Percentiles rank a stretch among this genome's conserved stretches.
Evolutionary conservation across 345 rosid genomes (phyloP).

Genomic region (Camelina sativa): DNA sequence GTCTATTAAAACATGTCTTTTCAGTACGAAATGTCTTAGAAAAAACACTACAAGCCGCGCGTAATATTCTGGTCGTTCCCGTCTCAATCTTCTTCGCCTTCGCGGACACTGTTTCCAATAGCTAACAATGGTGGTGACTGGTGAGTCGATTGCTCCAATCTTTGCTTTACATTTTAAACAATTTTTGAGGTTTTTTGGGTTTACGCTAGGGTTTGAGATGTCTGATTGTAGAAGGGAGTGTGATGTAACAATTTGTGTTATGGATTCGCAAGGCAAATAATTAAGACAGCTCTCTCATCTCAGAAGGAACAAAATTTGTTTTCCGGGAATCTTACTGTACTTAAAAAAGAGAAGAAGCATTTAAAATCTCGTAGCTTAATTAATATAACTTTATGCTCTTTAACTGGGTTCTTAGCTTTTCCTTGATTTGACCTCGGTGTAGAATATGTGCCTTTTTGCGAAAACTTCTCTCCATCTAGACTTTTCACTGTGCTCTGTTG

Average conservation of each 20-base stretch:
- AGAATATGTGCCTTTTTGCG: slow-evolving; percentile 46
- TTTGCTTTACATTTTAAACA: background rate
- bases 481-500: slow-evolving; percentile 25
- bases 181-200: background rate
- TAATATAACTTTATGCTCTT: slow-evolving; percentile 20
- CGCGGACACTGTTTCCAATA: no score
- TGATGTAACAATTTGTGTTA: background rate
- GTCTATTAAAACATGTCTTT: no score
- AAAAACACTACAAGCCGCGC: no score
- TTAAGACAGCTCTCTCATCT: slow-evolving; percentile 35
- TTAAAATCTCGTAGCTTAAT: slow-evolving; percentile 9
- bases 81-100: no score
- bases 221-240: background rate
- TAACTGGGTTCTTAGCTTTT: slow-evolving; percentile 34
- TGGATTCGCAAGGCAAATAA: slow-evolving; percentile 10
- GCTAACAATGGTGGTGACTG: no score
- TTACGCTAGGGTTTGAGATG: background rate
- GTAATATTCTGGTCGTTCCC: no score
- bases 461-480: slow-evolving; percentile 64
- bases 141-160: no score
- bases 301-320: slow-evolving; percentile 21
- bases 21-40: no score
- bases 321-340: slow-evolving; percentile 32
- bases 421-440: slow-evolving; percentile 29
- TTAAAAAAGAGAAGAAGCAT: slow-evolving; percentile 1